Evolutionary conservation across 768 basidiomycete species (phyloP), one percentile per base, ranked within the genome.

Genomic region (Hebeloma cylindrosporum): DNA sequence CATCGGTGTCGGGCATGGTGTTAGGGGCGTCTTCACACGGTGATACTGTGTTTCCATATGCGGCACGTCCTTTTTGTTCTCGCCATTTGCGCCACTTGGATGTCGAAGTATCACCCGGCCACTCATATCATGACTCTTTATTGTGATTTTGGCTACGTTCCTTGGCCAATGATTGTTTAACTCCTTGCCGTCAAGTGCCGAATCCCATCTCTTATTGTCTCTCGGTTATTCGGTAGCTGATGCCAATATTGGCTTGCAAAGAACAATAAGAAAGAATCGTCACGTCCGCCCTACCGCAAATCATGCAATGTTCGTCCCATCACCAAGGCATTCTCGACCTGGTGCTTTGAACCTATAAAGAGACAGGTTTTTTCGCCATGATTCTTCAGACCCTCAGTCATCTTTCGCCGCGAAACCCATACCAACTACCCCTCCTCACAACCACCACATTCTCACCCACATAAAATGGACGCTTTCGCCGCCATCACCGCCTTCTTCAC

Each of bases 391-490:
- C 30, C 33, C 32, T 30, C 13, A 18, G 17, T 29, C 35, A 20
- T 20, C 16, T 36, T 40, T 17, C 18, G 35, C 40, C 10, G 36
- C 45, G 29, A 23, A 35, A 34, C 32, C 22, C 8, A 20, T 18
- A 4, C 33, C 13, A 45, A 37, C 30, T n/a, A 26, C 20, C 39
- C 20, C 38, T 40, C 40, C 39, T 37, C 27, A 14, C 27, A 30
- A 43, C 14, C 36, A 20, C 33, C 28, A 22, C 48, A 43, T 30
- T 35, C 44, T 40, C 43, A 34, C 17, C 40, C 48, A 43, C 37
- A 25, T 44, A 45, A 45, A 49, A 60, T 60, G 56, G 56, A 60
- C 57, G 50, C 59, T 43, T 60, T 60, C 59, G 42, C 54, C 45
- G 53, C 56, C 49, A 56, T 60, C 54, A 32, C 41, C 31, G 45